Percentiles rank a stretch among this genome's conserved stretches.
Evolutionary conservation across 2,329 filamentous ascomycete genomes (phyloP).

Genomic region (Mollisia scopiformis): DNA sequence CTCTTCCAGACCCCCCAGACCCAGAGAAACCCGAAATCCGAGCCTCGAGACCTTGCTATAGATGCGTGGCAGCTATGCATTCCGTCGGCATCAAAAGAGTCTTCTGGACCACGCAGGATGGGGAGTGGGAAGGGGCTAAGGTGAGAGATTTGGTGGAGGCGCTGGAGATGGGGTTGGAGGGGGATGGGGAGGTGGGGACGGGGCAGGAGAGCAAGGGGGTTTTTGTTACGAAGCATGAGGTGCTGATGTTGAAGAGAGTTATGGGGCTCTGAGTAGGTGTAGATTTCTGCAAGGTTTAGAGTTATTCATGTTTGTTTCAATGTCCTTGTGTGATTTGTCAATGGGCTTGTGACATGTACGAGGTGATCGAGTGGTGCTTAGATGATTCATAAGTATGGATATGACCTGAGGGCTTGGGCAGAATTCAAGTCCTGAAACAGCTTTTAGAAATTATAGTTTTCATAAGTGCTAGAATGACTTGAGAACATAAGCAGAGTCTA

Average conservation of each 20-base stretch:
- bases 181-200: constrained; percentile 42
- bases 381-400: too few relatives aligned
- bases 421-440: too few relatives aligned
- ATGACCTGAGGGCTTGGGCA: too few relatives aligned
- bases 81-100: constrained; percentile 54
- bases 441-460: too few relatives aligned
- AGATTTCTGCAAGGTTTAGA: too few relatives aligned
- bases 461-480: too few relatives aligned
- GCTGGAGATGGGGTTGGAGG: constrained; percentile 40
- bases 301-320: too few relatives aligned
- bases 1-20: not conserved
- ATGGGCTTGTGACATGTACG: too few relatives aligned
- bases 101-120: constrained; percentile 53
- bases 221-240: constrained; percentile 57
- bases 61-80: constrained; percentile 54
- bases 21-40: constrained; percentile 19
- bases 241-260: constrained; percentile 46
- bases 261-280: constrained; percentile 21
- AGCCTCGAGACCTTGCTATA: constrained; percentile 52
- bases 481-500: too few relatives aligned
- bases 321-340: too few relatives aligned
- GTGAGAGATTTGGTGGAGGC: constrained; percentile 51
- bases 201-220: constrained; percentile 36
- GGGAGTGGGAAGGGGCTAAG: constrained; percentile 53
- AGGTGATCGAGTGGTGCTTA: too few relatives aligned